Conservation (phyloP, 805 yeast genomes). For the Blastobotrys robertii region DNA sequence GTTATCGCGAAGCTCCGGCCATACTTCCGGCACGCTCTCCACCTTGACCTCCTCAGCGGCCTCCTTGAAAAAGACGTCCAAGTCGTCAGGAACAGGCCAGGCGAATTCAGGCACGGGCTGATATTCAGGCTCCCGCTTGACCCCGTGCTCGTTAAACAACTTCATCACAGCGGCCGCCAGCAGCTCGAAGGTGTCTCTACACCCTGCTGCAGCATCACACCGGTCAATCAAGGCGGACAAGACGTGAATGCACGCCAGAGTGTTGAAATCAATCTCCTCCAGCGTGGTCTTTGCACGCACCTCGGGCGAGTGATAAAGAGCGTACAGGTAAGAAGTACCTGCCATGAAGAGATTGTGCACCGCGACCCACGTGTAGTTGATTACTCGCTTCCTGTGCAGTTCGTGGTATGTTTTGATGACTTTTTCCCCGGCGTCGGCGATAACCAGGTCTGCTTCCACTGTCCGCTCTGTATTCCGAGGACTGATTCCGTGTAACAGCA, state of each 20-base stretch:
- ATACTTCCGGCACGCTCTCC: not conserved
- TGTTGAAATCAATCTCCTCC: slow-evolving; percentile 41
- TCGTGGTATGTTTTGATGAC: slow-evolving; percentile 55
- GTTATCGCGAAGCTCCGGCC: slow-evolving; percentile 16
- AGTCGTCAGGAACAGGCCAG: slow-evolving; percentile 13
- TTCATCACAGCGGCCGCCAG: slow-evolving; percentile 62
- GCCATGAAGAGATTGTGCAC: slow-evolving; percentile 85
- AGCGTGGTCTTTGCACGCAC: slow-evolving; percentile 38
- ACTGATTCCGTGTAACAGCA: slow-evolving; percentile 66
- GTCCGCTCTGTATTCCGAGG: slow-evolving; percentile 55
- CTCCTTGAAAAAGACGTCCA: slow-evolving; percentile 19
- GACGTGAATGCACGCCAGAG: slow-evolving; percentile 37
- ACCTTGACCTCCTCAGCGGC: slow-evolving; percentile 10
- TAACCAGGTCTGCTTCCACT: slow-evolving; percentile 42
- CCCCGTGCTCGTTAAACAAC: slow-evolving; percentile 21
- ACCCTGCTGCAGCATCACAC: slow-evolving; percentile 70
- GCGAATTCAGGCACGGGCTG: slow-evolving; percentile 1
- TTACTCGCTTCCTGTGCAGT: slow-evolving; percentile 43
- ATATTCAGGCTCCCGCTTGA: not conserved
- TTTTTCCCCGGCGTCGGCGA: slow-evolving; percentile 56
- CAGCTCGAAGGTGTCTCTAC: slow-evolving; percentile 63
- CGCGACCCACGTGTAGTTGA: slow-evolving; percentile 90
- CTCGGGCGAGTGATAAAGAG: slow-evolving; percentile 59
- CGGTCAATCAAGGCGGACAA: slow-evolving; percentile 51
- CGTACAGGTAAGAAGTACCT: slow-evolving; percentile 72